phyloP scores from a whole-genome alignment of 2,329 filamentous ascomycete genomes.

The Dactylellina drechsleri region DNA sequence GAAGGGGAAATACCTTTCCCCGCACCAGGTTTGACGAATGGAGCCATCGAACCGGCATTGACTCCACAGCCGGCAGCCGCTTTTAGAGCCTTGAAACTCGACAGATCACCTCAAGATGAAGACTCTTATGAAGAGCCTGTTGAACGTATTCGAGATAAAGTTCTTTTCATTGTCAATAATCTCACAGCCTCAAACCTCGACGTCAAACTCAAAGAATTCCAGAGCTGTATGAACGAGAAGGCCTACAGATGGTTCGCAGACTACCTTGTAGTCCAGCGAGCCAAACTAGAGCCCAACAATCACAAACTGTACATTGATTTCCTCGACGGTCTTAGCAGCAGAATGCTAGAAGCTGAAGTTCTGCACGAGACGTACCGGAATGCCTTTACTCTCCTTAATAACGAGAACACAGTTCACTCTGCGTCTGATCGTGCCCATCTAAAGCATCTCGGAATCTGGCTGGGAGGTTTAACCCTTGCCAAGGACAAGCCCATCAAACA shows the following conservation, averaged over 20 bases:
- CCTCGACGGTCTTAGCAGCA: slow-evolving; percentile 82
- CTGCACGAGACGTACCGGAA: slow-evolving; percentile 91
- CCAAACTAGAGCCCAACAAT: slow-evolving; percentile 97
- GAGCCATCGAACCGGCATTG: slow-evolving; percentile 40
- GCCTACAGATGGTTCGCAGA: slow-evolving; percentile 97
- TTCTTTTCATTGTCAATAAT: slow-evolving; percentile 96
- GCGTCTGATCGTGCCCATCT: slow-evolving; percentile 85
- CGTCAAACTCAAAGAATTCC: slow-evolving; percentile 83
- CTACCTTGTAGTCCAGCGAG: slow-evolving; percentile 93
- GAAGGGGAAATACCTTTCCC: slow-evolving; percentile 57
- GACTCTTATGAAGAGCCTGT: slow-evolving; percentile 79
- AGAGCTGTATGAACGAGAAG: slow-evolving; percentile 78
- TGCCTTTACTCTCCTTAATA: slow-evolving; percentile 85
- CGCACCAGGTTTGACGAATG: slow-evolving; percentile 54
- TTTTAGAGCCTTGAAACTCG: slow-evolving; percentile 81
- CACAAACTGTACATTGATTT: slow-evolving; percentile 92
- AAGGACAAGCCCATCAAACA: slow-evolving; percentile 95
- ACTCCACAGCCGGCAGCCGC: slow-evolving; percentile 66
- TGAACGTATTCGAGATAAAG: slow-evolving; percentile 87
- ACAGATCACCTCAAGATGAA: slow-evolving; percentile 72
- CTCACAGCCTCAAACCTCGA: slow-evolving; percentile 89
- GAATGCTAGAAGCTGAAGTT: slow-evolving; percentile 84
- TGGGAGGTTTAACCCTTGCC: slow-evolving; percentile 90
- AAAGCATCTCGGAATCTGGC: slow-evolving; percentile 93
- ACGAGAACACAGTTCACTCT: slow-evolving; percentile 84